A percentile compares a stretch with the other conserved stretches of the same genome.
Evolutionary conservation across 2,329 filamentous ascomycete genomes (phyloP).

Genomic region (Curvularia spicifera): DNA sequence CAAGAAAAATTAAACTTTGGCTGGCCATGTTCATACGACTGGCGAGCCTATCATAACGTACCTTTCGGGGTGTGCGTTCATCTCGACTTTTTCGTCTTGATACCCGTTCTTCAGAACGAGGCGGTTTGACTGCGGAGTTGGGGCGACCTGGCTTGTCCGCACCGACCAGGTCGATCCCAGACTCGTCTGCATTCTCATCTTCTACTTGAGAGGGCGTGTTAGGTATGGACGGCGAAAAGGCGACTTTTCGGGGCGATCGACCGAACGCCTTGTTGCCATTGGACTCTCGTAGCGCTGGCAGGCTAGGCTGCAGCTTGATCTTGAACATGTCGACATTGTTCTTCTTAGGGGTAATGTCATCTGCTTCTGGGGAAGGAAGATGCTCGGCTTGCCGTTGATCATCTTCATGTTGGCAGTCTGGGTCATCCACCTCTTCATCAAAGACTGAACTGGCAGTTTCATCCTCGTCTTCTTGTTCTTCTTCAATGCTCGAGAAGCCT

Average conservation of each 20-base stretch:
- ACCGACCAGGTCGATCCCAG: constrained; percentile 37
- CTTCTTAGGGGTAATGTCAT: constrained; percentile 27
- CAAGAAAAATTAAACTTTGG: constrained; percentile 38
- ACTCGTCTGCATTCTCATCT: constrained; percentile 43
- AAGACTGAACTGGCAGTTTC: constrained; percentile 40
- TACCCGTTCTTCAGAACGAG: constrained; percentile 27
- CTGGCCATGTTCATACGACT: constrained; percentile 34
- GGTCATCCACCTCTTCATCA: constrained; percentile 38
- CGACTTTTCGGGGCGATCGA: constrained; percentile 50
- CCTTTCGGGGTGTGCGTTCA: constrained; percentile 43
- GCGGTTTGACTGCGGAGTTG: constrained; percentile 26
- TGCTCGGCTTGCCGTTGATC: constrained; percentile 16
- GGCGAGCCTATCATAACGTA: constrained; percentile 44
- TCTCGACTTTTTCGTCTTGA: constrained; percentile 34
- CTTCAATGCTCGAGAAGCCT: constrained; percentile 38
- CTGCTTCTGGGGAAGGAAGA: constrained; percentile 34
- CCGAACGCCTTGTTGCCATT: constrained; percentile 46
- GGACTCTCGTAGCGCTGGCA: constrained; percentile 44
- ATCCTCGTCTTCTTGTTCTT: constrained; percentile 29
- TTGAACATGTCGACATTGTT: constrained; percentile 42
- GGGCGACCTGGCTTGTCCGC: constrained; percentile 25
- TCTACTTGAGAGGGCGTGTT: constrained; percentile 42
- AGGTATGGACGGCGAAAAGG: constrained; percentile 47
- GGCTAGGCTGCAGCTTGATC: constrained; percentile 41
- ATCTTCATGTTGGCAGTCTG: constrained; percentile 11